These are phyloP conservation scores for Trichosanthes cucumerina DNA, from an alignment of 306 rosid species.

Conservation along the genomic window DNA sequence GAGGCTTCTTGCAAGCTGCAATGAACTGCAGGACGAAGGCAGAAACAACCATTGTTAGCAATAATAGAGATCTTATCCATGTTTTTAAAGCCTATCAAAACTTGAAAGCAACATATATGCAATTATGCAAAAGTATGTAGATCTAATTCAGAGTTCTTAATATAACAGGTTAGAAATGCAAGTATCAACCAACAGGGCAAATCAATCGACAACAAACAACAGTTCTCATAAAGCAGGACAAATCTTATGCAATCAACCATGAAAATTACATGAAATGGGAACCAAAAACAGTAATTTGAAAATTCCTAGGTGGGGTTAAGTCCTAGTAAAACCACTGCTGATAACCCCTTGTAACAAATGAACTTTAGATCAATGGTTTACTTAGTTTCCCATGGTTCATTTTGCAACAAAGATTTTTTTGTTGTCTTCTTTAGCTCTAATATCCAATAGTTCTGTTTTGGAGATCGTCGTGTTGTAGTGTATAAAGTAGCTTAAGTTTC, in stretches of 20 bases:
- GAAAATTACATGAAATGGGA: neutral
- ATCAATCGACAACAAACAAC: too few species aligned
- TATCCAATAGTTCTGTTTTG: neutral
- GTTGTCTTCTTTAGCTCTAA: neutral
- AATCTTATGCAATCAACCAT: neutral
- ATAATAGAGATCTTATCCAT: neutral
- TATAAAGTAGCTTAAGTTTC: neutral
- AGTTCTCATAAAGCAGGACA: neutral
- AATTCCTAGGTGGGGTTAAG: neutral
- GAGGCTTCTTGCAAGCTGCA: conserved; percentile 97
- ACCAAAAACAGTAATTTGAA: neutral
- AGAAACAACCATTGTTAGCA: neutral
- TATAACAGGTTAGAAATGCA: neutral
- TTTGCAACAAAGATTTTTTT: neutral
- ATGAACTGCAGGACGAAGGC: conserved; percentile 46
- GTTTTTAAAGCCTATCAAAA: neutral
- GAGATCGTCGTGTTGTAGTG: neutral
- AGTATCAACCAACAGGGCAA: neutral
- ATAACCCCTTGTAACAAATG: neutral
- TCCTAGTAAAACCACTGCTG: neutral
- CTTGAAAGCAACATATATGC: neutral
- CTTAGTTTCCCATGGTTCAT: neutral
- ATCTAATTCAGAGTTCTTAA: neutral
- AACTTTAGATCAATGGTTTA: neutral
- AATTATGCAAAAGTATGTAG: neutral